Evolutionary conservation across 2,329 filamentous ascomycete genomes (phyloP), one percentile per base, ranked within the genome.

Genomic region (Geosmithia flava): DNA sequence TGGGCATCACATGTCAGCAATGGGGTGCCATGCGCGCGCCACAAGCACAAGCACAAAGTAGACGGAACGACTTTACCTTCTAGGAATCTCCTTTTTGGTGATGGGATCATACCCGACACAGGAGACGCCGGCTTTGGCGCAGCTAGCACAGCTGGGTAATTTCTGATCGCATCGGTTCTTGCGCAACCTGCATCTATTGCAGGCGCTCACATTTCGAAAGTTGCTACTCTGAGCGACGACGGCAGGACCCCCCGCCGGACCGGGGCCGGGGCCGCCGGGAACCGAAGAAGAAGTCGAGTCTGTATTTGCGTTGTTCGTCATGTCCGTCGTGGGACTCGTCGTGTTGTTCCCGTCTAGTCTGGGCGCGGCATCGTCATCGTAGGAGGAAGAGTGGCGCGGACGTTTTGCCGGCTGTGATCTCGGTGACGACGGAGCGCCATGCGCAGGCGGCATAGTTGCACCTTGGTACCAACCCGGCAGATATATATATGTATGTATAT

Each of bases 41-140:
- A 8, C 23, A 8, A 4, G 23, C 23, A 8, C 23, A 27, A 8
- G 8, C 4, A 27, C 4, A 27, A 8, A 27, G 23, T n/a, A 27
- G 23, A 27, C 4, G 23, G 23, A 27, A 27, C 4, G 23, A 95
- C 71, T 83, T 89, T 66, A 95, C 71, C 83, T 89, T 66, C 90
- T 79, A 46, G 91, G 91, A 50, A 97, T 95, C 67, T 96, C 89
- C 60, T 87, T 83, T 73, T 96, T 96, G 20, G 88, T 95, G 59
- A 96, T 95, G 33, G 91, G 90, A 62, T 97, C 91, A 65, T 95
- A 96, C 53, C 91, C 91, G 46, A 96, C 88, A 63, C 93, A 97
- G 55, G 86, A 83, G 44, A 94, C 87, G 50, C 79, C 78, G n/a
- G 87, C 90, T 69, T 96, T 96, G 63, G 90, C 88, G 67, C 91